These are phyloP conservation scores for Erodium texanum DNA, from an alignment of 441 rosid genomes.

Conservation along the genomic window DNA sequence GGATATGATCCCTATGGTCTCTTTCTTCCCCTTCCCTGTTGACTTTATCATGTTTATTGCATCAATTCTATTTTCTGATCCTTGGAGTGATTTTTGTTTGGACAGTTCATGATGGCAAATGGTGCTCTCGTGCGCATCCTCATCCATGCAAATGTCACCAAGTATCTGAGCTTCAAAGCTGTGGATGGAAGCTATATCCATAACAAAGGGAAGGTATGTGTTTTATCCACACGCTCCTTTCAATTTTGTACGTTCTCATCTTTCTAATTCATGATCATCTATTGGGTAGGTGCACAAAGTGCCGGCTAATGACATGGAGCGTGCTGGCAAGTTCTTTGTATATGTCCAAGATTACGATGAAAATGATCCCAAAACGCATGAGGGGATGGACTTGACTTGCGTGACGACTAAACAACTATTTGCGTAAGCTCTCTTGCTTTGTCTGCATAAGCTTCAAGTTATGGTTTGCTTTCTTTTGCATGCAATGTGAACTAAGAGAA, in stretches of 20 bases:
- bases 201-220: slow-evolving; percentile 70
- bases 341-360: slow-evolving; percentile 73
- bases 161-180: slow-evolving; percentile 79
- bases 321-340: slow-evolving; percentile 72
- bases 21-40: neutral
- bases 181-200: slow-evolving; percentile 86
- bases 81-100: slow-evolving; percentile 11
- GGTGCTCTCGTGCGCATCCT: slow-evolving; percentile 89
- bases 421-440: slow-evolving; percentile 60
- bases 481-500: too few relatives aligned
- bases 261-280: too few relatives aligned
- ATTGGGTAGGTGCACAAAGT: slow-evolving; percentile 82
- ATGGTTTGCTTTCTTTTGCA: neutral
- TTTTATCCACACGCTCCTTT: neutral
- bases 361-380: slow-evolving; percentile 72
- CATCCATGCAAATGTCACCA: slow-evolving; percentile 82
- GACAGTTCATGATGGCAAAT: slow-evolving; percentile 90
- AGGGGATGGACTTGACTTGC: slow-evolving; percentile 78
- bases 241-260: neutral
- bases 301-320: slow-evolving; percentile 84
- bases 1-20: slow-evolving; percentile 67
- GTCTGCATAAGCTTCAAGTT: too few relatives aligned
- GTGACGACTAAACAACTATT: slow-evolving; percentile 66
- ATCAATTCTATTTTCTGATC: neutral
- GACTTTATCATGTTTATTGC: too few relatives aligned